Conservation (phyloP, 1,284 basidiomycete genomes). For the Sanghuangporus weigelae region DNA sequence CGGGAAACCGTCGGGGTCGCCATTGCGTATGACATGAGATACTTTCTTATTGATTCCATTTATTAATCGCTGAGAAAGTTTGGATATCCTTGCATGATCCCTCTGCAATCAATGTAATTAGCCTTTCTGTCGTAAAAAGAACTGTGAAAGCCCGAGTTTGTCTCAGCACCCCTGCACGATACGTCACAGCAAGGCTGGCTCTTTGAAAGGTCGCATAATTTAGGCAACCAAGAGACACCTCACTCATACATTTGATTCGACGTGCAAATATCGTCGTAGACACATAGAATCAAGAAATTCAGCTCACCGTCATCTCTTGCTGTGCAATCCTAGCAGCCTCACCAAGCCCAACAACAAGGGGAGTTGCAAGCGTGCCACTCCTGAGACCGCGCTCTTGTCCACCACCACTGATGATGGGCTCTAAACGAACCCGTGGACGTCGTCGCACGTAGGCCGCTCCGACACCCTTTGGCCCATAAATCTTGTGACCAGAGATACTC, state of each 20-base stretch:
- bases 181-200: conserved; percentile 56
- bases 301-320: conserved; percentile 87
- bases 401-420: conserved; percentile 94
- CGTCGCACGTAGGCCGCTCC: conserved; percentile 94
- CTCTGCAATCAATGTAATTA: conserved; percentile 41
- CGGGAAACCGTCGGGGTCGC: conserved; percentile 83
- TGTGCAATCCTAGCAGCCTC: conserved; percentile 93
- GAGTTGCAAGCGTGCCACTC: conserved; percentile 90
- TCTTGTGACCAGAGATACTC: conserved; percentile 96
- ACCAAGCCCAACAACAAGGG: conserved; percentile 88
- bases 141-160: background rate
- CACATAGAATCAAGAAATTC: conserved; percentile 18
- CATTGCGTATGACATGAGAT: conserved; percentile 91
- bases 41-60: conserved; percentile 79
- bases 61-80: conserved; percentile 80
- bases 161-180: conserved; percentile 89
- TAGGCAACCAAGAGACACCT: conserved; percentile 9
- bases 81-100: conserved; percentile 77
- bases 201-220: conserved; percentile 2
- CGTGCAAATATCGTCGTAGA: conserved; percentile 33
- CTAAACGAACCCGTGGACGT: conserved; percentile 88
- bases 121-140: conserved; percentile 3
- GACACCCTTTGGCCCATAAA: conserved; percentile 97
- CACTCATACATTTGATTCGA: conserved; percentile 16
- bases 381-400: conserved; percentile 96